These are phyloP conservation scores for Ambrosiella beaveri DNA, from an alignment of 2,329 filamentous ascomycete genomes.

Conservation along the genomic window DNA sequence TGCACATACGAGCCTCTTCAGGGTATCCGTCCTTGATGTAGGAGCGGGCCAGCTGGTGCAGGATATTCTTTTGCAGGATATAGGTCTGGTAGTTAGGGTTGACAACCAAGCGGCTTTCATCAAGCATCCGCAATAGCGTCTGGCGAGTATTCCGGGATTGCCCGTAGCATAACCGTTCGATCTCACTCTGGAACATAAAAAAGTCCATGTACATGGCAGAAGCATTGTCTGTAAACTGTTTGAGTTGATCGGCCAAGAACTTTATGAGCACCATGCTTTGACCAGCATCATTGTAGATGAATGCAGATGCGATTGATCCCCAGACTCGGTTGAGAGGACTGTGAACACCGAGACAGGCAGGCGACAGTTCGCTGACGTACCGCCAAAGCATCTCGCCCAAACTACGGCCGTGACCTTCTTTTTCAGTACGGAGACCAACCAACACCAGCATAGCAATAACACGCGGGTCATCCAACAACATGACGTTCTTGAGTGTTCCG, in stretches of 20 bases:
- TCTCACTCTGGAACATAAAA: constrained; percentile 12
- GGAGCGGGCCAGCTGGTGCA: constrained; percentile 10
- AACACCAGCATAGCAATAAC: constrained; percentile 11
- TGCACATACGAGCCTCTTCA: constrained; percentile 6
- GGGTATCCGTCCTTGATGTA: constrained; percentile 11
- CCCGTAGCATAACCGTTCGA: constrained; percentile 10
- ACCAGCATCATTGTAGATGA: constrained; percentile 11
- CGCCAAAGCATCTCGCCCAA: constrained; percentile 12
- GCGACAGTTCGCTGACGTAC: constrained; percentile 10
- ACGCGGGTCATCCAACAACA: constrained; percentile 12
- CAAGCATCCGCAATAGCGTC: constrained; percentile 7
- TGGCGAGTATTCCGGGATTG: constrained; percentile 7
- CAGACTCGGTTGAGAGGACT: constrained; percentile 12
- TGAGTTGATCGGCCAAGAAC: constrained; percentile 10
- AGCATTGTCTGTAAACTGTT: constrained; percentile 6
- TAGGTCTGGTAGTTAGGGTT: constrained; percentile 8
- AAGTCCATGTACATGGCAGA: constrained; percentile 9
- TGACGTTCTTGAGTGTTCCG: constrained; percentile 8
- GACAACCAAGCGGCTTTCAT: constrained; percentile 2
- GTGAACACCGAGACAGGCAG: constrained; percentile 8
- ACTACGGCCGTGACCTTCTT: constrained; percentile 11
- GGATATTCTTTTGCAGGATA: constrained; percentile 10
- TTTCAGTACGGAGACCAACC: constrained; percentile 10
- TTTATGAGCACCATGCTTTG: constrained; percentile 12
- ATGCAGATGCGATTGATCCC: constrained; percentile 9